Evolutionary conservation across 1,284 basidiomycete species (phyloP), one percentile per base, ranked within the genome.

Genomic region (Malassezia pachydermatis): DNA sequence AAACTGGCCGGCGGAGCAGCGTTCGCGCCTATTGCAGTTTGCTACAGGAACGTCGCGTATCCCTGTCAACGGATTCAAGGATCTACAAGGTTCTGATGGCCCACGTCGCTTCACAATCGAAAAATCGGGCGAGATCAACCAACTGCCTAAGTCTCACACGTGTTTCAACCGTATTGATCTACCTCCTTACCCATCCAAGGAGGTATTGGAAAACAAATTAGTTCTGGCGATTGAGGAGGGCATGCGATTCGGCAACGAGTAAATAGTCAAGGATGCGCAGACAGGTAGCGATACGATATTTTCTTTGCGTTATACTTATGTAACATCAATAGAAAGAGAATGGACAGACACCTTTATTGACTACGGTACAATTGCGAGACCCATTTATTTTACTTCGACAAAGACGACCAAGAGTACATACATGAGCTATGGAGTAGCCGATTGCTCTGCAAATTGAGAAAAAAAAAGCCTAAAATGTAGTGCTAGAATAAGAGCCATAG

Each of bases 1-100:
- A 48, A 83, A 83, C 44, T 98, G 92, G 92, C 89, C 92, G 6
- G 79, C 88, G 0, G 94, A 98, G 75, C 83, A 88, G 73, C 95
- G 96, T 76, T 86, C 86, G 39, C 83, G 92, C 8, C 75, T 96
- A 51, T 56, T 71, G 41, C 92, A 98, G 74, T 96, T 99, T 73
- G 89, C 90, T 6, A 98, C 94, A 4, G 94, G 94, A 34, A 98
- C 94, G 8, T 90, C 86, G 28, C 79, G 92, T 62, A 88, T 98
- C 49, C 94, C 94, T 5, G 94, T 98, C 72, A 95, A 95, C 73
- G 94, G 94, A 1, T 98, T 98, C 80, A 96, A 96, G 74, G 94
- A 98, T 67, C 76, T 99, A 23, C 92, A 96, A 75, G 92, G 92
- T 6, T 90, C 87, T 1, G 92, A 98, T 72, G 92, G 92, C 1